Percentiles rank a stretch among this genome's conserved stretches.
These are phyloP conservation scores for Nicotiana benthamiana DNA, from an alignment of 257 asterid species.

Conservation along the genomic window DNA sequence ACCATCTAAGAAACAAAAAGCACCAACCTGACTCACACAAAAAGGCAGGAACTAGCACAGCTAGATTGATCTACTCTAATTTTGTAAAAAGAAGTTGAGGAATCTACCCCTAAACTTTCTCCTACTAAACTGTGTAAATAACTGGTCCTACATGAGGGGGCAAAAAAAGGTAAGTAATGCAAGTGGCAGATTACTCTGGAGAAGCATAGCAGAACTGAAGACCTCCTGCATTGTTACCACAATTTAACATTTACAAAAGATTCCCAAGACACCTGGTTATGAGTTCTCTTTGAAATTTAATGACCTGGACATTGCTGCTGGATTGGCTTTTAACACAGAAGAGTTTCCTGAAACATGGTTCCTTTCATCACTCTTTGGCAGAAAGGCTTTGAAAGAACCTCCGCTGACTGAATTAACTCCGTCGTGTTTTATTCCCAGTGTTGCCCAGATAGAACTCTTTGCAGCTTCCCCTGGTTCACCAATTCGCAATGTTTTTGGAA, in stretches of 20 bases:
- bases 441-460: constrained; percentile 73
- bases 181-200: not conserved
- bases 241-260: constrained; percentile 5
- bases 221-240: not conserved
- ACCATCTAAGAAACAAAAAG: not conserved
- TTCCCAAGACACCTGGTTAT: constrained; percentile 12
- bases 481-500: constrained; percentile 67
- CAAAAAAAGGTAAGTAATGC: not conserved
- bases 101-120: constrained; percentile 1
- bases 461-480: constrained; percentile 69
- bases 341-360: constrained; percentile 33
- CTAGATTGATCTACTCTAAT: constrained; percentile 5
- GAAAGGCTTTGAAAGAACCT: constrained; percentile 53
- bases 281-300: constrained; percentile 61
- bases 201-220: not conserved
- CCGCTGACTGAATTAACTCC: constrained; percentile 29
- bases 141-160: not conserved
- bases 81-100: not conserved
- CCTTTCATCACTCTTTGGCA: constrained; percentile 37
- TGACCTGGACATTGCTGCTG: constrained; percentile 76
- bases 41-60: not conserved
- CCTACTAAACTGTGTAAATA: not conserved
- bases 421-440: constrained; percentile 53
- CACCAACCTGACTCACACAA: not conserved
- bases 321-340: constrained; percentile 63